Conservation (phyloP, 208 protist genomes). For the Porcisia hertigi region DNA sequence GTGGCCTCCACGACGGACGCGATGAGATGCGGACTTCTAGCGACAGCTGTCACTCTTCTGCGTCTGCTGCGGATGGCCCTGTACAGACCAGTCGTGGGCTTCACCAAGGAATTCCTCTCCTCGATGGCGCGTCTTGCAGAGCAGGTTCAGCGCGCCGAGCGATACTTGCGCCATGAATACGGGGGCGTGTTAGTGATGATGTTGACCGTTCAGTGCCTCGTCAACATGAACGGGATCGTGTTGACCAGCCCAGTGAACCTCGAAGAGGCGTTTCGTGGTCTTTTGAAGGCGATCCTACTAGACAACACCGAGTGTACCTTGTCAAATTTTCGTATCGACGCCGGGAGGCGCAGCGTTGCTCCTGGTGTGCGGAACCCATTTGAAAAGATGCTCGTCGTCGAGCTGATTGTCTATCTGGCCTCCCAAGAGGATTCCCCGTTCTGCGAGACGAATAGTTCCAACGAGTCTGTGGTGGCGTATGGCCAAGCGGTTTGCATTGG, state of each 20-base stretch:
- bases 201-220: slow-evolving; percentile 60
- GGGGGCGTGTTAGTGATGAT: slow-evolving; percentile 77
- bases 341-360: neutral
- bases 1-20: slow-evolving; percentile 18
- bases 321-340: slow-evolving; percentile 21
- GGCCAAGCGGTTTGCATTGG: slow-evolving; percentile 46
- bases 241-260: slow-evolving; percentile 46
- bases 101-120: slow-evolving; percentile 35
- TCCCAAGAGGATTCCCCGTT: slow-evolving; percentile 69
- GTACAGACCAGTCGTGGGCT: slow-evolving; percentile 42
- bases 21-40: slow-evolving; percentile 38
- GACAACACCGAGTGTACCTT: slow-evolving; percentile 48
- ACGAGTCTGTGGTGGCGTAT: slow-evolving; percentile 61
- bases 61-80: slow-evolving; percentile 68
- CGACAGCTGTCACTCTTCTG: slow-evolving; percentile 50
- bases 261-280: slow-evolving; percentile 31
- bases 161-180: slow-evolving; percentile 53
- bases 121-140: slow-evolving; percentile 47
- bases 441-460: slow-evolving; percentile 40
- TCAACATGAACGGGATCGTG: slow-evolving; percentile 72
- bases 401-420: slow-evolving; percentile 73
- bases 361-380: slow-evolving; percentile 19
- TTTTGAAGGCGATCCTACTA: slow-evolving; percentile 54
- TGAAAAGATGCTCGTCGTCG: slow-evolving; percentile 50
- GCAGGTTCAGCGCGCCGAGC: slow-evolving; percentile 53